Base-by-base conservation (phyloP, 768 basidiomycete species). In the Phanerodontia chrysosporium region DNA sequence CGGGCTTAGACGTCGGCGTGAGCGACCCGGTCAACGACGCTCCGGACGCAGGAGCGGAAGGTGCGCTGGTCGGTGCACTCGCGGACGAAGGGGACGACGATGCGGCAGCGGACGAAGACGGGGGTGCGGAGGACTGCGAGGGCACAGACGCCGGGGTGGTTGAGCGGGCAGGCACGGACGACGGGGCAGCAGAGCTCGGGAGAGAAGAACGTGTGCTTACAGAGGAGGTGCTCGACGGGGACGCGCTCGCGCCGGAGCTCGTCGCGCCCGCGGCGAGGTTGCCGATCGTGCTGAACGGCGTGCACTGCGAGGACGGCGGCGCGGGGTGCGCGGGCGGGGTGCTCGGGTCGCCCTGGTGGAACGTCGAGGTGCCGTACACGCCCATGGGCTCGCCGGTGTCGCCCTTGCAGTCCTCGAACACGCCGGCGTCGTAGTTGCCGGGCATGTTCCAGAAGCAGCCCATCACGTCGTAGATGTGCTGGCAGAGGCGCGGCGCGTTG, bases 371-470 rank as follows among this genome's bases (percentile, higher is more conserved):
- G 32, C 83, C 83, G 64, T 88, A 86, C n/a, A 88, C 78, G 28
- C 86, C 86, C 83, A 85, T 84, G 3, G 84, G 82, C 80, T 83
- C 73, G 49, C 77, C 80, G 27, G 73, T 76, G 58, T 87, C 83
- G 18, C 75, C 83, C 48, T 73, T 45, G 65, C 86, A 89, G 28
- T 51, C 51, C 60, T 75, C 74, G 60, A 80, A 80, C 9, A 68
- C 67, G 32, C 76, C 77, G 3, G 67, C 49, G 52, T 65, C 64
- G 68, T 80, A 80, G 66, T 77, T 69, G 4, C 67, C 78, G 12
- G 83, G 82, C 78, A 84, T 84, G 64, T 86, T 83, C 83, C 85
- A 87, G 4, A 36, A 69, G 65, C 89, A 82, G 14, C 84, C 85
- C 74, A 83, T 76, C 25, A 74, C 58, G 54, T 81, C 78, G 67